Percentiles rank a stretch among this genome's conserved stretches.
Conservation (phyloP, 345 rosid genomes). For the Litchi chinensis region DNA sequence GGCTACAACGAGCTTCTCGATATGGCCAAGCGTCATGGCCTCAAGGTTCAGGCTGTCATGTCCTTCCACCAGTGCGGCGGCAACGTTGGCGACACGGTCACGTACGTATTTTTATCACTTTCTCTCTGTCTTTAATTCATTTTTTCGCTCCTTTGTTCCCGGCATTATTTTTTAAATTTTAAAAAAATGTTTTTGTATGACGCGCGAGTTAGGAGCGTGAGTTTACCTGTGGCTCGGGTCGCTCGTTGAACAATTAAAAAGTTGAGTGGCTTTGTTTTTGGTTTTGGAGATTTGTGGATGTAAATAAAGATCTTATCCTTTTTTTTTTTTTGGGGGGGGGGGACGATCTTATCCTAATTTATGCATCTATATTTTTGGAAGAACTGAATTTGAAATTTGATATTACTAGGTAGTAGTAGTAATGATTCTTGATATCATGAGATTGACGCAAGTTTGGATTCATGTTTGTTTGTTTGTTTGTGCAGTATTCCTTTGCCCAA, state of each 20-base stretch:
- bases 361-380: background rate
- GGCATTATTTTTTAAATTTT: background rate
- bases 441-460: background rate
- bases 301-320: background rate
- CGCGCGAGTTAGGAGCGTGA: background rate
- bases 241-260: background rate
- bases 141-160: too few relatives aligned
- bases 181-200: background rate
- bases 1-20: constrained; percentile 85
- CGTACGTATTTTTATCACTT: constrained; percentile 43
- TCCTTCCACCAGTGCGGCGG: constrained; percentile 99
- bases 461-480: background rate
- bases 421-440: too few relatives aligned
- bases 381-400: too few relatives aligned
- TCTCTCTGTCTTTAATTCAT: background rate
- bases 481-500: constrained; percentile 83
- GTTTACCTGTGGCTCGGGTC: background rate
- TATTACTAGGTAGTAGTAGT: too few relatives aligned
- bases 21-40: constrained; percentile 87
- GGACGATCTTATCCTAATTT: background rate
- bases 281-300: background rate
- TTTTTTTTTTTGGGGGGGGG: too few relatives aligned
- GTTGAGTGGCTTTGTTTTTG: background rate
- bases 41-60: constrained; percentile 98
- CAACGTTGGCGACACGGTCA: constrained; percentile 96